Conservation (phyloP, 2,329 filamentous ascomycete species). For the Xylariaceae sp. region DNA sequence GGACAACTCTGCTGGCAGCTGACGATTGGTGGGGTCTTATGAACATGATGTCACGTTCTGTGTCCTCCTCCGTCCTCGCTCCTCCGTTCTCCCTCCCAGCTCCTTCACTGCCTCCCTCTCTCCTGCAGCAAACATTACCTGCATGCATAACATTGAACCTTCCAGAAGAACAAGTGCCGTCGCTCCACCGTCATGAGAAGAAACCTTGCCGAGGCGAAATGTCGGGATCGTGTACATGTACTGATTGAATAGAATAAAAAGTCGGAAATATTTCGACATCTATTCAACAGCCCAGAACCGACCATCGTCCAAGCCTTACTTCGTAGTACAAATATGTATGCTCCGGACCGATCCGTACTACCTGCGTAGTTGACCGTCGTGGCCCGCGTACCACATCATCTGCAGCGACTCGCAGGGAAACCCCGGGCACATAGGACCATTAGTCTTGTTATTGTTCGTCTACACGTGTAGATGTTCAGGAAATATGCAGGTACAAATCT, state of each 20-base stretch:
- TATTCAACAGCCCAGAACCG: too few species aligned
- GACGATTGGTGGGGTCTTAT: conserved; percentile 1
- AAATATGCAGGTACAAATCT: background rate
- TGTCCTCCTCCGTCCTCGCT: background rate
- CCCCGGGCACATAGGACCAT: background rate
- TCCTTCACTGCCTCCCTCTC: too few species aligned
- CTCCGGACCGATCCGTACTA: background rate
- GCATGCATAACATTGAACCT: too few species aligned
- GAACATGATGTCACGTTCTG: background rate
- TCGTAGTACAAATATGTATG: background rate
- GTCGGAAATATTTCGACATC: too few species aligned
- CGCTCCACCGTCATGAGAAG: background rate
- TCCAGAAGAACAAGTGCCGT: too few species aligned
- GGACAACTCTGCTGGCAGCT: conserved; percentile 14
- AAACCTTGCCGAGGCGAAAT: background rate
- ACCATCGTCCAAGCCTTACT: too few species aligned
- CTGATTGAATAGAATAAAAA: too few species aligned
- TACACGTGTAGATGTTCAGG: too few species aligned
- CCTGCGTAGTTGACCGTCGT: background rate
- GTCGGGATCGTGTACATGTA: too few species aligned
- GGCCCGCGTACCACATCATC: background rate
- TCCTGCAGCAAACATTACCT: too few species aligned
- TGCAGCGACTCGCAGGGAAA: background rate
- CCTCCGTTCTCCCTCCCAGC: too few species aligned
- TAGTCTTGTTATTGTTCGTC: background rate